These are phyloP conservation scores for Camelina neglecta DNA, from an alignment of 345 rosid genomes.

Conservation along the genomic window DNA sequence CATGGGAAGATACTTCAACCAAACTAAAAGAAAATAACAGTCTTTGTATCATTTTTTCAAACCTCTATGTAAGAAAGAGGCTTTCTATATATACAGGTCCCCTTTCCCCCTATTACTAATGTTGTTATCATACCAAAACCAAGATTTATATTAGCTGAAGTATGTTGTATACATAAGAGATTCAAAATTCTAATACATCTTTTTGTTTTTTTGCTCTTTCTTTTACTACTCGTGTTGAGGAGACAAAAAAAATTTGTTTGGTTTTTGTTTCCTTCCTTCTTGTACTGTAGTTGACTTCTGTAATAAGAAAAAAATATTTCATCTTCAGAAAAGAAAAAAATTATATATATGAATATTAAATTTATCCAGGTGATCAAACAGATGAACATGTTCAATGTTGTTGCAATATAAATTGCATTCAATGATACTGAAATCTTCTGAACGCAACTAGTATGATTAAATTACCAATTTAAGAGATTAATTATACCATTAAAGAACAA, in stretches of 20 bases:
- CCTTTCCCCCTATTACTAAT: conserved; percentile 6
- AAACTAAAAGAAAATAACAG: conserved; percentile 46
- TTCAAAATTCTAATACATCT: conserved; percentile 8
- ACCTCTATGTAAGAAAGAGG: conserved; percentile 2
- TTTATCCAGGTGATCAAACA: conserved; percentile 31
- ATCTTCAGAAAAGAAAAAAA: neutral
- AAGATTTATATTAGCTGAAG: neutral
- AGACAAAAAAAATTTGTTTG: neutral
- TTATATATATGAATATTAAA: neutral
- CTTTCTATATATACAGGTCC: conserved; percentile 9
- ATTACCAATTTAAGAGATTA: conserved; percentile 17
- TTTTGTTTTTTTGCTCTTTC: neutral
- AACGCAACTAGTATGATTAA: conserved; percentile 29
- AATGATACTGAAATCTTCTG: conserved; percentile 15
- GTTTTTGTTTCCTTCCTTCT: conserved; percentile 21
- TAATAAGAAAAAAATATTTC: conserved; percentile 13
- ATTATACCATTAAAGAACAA: conserved; percentile 30
- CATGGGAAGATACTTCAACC: conserved; percentile 67
- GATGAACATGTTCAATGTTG: conserved; percentile 26
- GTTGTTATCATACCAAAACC: conserved; percentile 2
- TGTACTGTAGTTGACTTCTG: conserved; percentile 43
- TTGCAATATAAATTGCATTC: conserved; percentile 13
- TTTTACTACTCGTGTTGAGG: neutral
- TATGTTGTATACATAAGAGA: conserved; percentile 29
- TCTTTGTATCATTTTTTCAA: neutral